These are phyloP conservation scores for Niveomyces coronatus DNA, from an alignment of 2,329 filamentous ascomycete genomes.

Conservation along the genomic window DNA sequence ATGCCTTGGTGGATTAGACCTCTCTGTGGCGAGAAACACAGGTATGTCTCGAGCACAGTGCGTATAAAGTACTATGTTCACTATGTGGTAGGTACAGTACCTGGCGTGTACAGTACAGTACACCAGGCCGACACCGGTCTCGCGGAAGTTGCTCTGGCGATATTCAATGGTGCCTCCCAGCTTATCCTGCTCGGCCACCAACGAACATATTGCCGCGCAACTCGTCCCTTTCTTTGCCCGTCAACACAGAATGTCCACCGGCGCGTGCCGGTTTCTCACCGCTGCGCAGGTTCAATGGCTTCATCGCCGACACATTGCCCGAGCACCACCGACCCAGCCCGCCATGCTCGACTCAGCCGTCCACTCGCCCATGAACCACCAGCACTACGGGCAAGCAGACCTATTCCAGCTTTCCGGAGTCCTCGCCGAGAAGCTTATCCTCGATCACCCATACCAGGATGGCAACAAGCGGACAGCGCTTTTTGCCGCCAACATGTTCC, in stretches of 20 bases:
- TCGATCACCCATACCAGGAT: slow-evolving; percentile 15
- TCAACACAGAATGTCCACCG: not conserved
- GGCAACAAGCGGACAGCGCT: slow-evolving; percentile 15
- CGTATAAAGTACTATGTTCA: too few species aligned
- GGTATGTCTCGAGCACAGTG: too few species aligned
- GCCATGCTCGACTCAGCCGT: slow-evolving; percentile 12
- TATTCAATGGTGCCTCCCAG: too few species aligned
- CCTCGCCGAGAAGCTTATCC: slow-evolving; percentile 14
- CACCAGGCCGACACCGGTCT: too few species aligned
- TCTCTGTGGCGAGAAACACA: too few species aligned
- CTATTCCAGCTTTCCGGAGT: slow-evolving; percentile 14
- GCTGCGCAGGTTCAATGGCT: slow-evolving; percentile 10
- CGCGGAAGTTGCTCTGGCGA: too few species aligned
- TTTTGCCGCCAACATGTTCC: slow-evolving; percentile 14
- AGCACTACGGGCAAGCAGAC: slow-evolving; percentile 13
- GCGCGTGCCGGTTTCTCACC: slow-evolving; percentile 11
- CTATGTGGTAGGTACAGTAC: too few species aligned
- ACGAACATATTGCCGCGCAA: too few species aligned
- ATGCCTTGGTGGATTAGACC: too few species aligned
- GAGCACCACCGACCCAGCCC: slow-evolving; percentile 9
- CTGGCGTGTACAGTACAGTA: too few species aligned
- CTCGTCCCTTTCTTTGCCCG: too few species aligned
- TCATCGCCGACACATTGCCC: slow-evolving; percentile 4
- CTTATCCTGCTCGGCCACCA: too few species aligned
- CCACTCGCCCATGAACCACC: slow-evolving; percentile 10